Percentiles rank a stretch among this genome's conserved stretches.
These are phyloP conservation scores for Termitomyces titanicus DNA, from an alignment of 768 basidiomycete species.

Conservation along the genomic window DNA sequence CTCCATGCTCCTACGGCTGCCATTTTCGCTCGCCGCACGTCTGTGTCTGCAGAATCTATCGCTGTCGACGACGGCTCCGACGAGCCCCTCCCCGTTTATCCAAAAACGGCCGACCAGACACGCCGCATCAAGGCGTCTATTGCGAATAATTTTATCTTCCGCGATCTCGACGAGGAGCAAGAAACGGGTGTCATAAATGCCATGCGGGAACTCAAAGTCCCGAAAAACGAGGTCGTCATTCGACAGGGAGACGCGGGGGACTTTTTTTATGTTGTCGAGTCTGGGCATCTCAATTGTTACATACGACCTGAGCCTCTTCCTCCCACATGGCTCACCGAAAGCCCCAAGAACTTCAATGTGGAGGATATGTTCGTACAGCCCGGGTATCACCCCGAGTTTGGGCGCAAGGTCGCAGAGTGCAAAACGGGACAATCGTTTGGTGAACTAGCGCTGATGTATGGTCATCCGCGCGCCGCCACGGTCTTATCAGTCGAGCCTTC, in stretches of 20 bases:
- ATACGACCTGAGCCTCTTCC: constrained; percentile 66
- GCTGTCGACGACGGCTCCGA: constrained; percentile 66
- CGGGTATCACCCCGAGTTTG: constrained; percentile 66
- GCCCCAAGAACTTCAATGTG: constrained; percentile 32
- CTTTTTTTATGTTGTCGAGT: constrained; percentile 96
- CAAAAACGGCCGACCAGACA: constrained; percentile 82
- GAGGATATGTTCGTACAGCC: constrained; percentile 59
- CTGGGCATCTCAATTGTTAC: constrained; percentile 81
- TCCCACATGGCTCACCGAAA: constrained; percentile 50
- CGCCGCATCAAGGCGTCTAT: constrained; percentile 86
- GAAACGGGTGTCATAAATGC: constrained; percentile 89
- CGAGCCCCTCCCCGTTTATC: constrained; percentile 69
- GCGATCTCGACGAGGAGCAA: constrained; percentile 96
- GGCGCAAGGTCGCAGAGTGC: constrained; percentile 83
- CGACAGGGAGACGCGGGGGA: constrained; percentile 96
- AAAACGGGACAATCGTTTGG: constrained; percentile 86
- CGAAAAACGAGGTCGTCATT: constrained; percentile 83
- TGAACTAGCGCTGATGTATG: constrained; percentile 97
- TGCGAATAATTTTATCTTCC: constrained; percentile 87
- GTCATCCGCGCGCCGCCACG: constrained; percentile 92
- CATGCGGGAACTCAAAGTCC: constrained; percentile 83
- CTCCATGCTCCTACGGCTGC: constrained; percentile 72
- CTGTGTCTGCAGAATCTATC: constrained; percentile 95
- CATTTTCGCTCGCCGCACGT: constrained; percentile 86
- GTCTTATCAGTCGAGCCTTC: constrained; percentile 81